Evolutionary conservation across 305 asterid species (phyloP), one percentile per base, ranked within the genome.

Genomic region (Fraxinus paxiana): DNA sequence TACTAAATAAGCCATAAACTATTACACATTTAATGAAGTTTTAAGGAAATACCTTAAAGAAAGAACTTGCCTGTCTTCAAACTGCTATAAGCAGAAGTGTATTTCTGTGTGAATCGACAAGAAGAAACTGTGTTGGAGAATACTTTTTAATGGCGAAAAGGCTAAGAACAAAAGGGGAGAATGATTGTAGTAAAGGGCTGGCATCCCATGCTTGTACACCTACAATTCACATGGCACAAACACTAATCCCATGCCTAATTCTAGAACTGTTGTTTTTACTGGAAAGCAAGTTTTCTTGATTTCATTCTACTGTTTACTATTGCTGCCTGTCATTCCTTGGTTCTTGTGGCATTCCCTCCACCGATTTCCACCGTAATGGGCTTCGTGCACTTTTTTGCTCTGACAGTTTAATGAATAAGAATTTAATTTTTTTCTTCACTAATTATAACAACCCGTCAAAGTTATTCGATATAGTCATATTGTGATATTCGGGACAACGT

Each of bases 161-260:
- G 69, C 17, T 28, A 46, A 70, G 38, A 82, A 33, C 73, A 82
- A 20, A 28, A 80, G 67, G 77, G 79, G 75, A 86, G 92, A 88
- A 90, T 91, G 86, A 90, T 88, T 87, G 91, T 88, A 83, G 85
- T 56, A 84, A 85, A 88, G 83, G 85, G 74, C 83, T 80, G 87
- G 87, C 79, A 56, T 82, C 88, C 91, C 87, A 85, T 92, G 89
- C 92, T 88, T 86, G 77, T 87, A 84, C 93, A 91, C 87, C 93
- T 83, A 85, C 31, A 84, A 26, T 75, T 90, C 93, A 92, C 96
- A 87, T 92, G 92, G 84, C 86, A 20, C 85, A 13, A 77, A 82
- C 91, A 83, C 88, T 61, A 4, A 78, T 80, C 84, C 86, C 87
- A 56, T 80, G 82, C 79, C 80, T 72, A 59, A 82, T 51, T 67